Conservation (phyloP, 108 stramenopile genomes). For the Pelagomonas calceolata region DNA sequence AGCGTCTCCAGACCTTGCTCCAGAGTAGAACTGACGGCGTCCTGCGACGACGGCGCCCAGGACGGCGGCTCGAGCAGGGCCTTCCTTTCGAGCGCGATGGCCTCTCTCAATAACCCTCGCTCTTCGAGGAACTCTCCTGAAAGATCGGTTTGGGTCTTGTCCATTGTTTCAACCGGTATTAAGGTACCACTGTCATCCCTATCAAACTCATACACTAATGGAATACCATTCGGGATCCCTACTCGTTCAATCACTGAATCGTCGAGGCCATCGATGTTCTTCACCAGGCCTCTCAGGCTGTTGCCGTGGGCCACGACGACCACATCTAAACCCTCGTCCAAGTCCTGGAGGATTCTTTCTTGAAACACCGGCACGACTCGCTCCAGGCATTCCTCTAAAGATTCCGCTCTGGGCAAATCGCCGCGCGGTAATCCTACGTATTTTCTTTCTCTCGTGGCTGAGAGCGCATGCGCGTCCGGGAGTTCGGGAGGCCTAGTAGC, state of each 20-base stretch:
- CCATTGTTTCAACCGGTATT: too few species aligned
- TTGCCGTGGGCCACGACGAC: constrained; percentile 88
- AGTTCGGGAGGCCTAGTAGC: constrained; percentile 40
- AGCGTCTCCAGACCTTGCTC: background rate
- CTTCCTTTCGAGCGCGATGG: background rate
- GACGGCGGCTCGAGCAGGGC: too few species aligned
- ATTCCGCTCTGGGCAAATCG: constrained; percentile 77
- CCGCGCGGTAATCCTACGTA: constrained; percentile 6
- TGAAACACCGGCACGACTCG: constrained; percentile 74
- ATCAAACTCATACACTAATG: constrained; percentile 80
- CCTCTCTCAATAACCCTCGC: background rate
- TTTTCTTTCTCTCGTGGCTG: background rate
- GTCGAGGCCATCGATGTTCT: constrained; percentile 51
- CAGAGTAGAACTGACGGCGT: background rate
- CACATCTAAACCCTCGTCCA: constrained; percentile 68
- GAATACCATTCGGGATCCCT: constrained; percentile 86
- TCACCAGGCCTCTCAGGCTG: constrained; percentile 62
- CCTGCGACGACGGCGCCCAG: background rate
- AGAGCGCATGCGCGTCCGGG: background rate
- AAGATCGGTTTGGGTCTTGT: background rate
- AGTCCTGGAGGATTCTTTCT: constrained; percentile 60
- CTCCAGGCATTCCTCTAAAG: constrained; percentile 69
- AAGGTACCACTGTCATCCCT: constrained; percentile 5
- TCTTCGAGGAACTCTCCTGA: background rate
- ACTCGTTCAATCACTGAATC: constrained; percentile 69